Conservation (phyloP, 1,139 yeast species). For the Yamadazyma siamensis region DNA sequence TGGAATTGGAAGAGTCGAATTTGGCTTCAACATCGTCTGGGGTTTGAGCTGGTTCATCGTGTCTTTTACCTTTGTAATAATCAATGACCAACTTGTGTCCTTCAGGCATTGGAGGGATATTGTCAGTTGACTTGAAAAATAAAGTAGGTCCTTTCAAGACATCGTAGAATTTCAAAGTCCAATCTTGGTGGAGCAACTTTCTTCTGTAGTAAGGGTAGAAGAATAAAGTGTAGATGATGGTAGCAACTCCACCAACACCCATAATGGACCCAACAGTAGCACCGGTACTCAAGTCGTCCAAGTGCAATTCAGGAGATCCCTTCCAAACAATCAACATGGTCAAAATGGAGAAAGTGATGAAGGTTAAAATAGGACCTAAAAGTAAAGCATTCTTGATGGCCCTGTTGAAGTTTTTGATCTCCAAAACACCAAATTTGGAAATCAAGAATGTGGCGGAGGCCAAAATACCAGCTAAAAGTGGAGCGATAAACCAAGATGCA, state of each 20-base stretch:
- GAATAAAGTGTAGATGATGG: constrained; percentile 48
- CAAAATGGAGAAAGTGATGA: constrained; percentile 56
- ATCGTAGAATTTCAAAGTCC: constrained; percentile 64
- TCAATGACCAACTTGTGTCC: constrained; percentile 56
- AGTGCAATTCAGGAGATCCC: constrained; percentile 65
- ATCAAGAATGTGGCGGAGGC: constrained; percentile 57
- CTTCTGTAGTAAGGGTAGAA: constrained; percentile 63
- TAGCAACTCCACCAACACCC: constrained; percentile 62
- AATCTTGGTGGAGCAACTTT: constrained; percentile 58
- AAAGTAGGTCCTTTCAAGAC: constrained; percentile 55
- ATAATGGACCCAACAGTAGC: constrained; percentile 55
- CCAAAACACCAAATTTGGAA: constrained; percentile 60
- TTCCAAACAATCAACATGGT: constrained; percentile 66
- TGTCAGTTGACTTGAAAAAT: constrained; percentile 53
- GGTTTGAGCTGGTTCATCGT: constrained; percentile 17
- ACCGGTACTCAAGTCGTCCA: constrained; percentile 48
- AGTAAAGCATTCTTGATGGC: constrained; percentile 53
- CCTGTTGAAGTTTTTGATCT: constrained; percentile 43
- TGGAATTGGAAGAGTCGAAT: constrained; percentile 10
- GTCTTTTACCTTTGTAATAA: constrained; percentile 63
- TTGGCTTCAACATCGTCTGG: constrained; percentile 16
- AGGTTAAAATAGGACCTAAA: constrained; percentile 61
- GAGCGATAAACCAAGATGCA: constrained; percentile 83
- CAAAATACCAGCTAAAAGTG: constrained; percentile 64
- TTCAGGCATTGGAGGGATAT: constrained; percentile 65